A percentile compares a stretch with the other conserved stretches of the same genome.
Evolutionary conservation across 768 basidiomycete species (phyloP).

Genomic region (Tylopilus plumbeoviolaceoides): DNA sequence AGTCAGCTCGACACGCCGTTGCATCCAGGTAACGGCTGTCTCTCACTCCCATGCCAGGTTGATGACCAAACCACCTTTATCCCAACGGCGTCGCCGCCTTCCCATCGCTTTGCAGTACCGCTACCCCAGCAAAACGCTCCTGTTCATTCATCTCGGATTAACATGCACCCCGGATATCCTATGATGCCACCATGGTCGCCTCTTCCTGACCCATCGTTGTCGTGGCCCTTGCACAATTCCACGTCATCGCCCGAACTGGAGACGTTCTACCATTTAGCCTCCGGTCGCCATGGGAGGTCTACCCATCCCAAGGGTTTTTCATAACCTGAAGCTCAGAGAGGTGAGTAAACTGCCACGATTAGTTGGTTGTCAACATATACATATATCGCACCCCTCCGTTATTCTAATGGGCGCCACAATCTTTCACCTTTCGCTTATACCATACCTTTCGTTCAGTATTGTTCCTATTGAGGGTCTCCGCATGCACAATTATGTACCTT

Average conservation of each 20-base stretch:
- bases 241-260: not conserved
- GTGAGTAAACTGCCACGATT: not conserved
- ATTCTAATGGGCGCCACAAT: not conserved
- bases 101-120: not conserved
- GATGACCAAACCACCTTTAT: slow-evolving; percentile 1
- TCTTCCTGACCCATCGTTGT: not conserved
- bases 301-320: not conserved
- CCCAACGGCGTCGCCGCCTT: not conserved
- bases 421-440: not conserved
- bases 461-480: not conserved
- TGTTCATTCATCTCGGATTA: not conserved
- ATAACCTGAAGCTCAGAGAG: not conserved
- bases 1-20: not conserved
- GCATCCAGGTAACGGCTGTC: not conserved
- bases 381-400: not conserved
- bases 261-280: not conserved
- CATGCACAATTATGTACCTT: not conserved
- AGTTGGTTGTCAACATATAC: not conserved
- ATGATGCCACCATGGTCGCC: not conserved
- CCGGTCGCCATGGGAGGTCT: slow-evolving; percentile 1
- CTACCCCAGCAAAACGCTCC: slow-evolving; percentile 1
- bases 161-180: not conserved
- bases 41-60: not conserved
- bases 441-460: not conserved
- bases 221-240: not conserved